Evolutionary conservation across 2,329 filamentous ascomycete species (phyloP).

Genomic region (Hypoxylon sp.): DNA sequence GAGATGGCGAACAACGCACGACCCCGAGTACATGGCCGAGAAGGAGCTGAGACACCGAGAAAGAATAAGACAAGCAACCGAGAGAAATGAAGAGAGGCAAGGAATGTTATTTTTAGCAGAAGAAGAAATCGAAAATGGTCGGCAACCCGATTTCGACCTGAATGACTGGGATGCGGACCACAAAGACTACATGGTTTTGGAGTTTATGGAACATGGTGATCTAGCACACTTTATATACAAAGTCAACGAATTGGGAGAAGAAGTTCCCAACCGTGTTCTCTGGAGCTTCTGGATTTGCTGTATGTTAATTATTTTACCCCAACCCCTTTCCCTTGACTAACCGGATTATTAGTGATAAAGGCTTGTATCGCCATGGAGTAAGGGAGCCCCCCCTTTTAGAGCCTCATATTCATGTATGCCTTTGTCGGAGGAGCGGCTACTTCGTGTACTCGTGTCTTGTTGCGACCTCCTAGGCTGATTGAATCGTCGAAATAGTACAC

Average conservation of each 20-base stretch:
- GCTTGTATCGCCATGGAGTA: constrained; percentile 47
- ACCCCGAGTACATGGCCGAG: background rate
- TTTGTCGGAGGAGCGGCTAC: background rate
- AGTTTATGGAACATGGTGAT: constrained; percentile 41
- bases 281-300: constrained; percentile 48
- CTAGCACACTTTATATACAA: constrained; percentile 30
- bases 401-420: background rate
- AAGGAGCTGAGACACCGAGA: constrained; percentile 2
- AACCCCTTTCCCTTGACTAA: constrained; percentile 4
- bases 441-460: background rate
- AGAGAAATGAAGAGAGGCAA: too few relatives aligned
- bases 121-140: too few relatives aligned
- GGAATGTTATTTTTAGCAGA: too few relatives aligned
- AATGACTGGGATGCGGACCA: constrained; percentile 1
- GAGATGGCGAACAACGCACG: constrained; percentile 7
- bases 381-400: background rate
- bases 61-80: background rate
- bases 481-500: background rate
- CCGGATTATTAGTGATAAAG: constrained; percentile 41
- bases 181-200: constrained; percentile 39
- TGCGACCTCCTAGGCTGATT: background rate
- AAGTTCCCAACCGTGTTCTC: constrained; percentile 36
- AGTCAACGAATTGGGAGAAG: background rate
- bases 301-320: constrained; percentile 29
- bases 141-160: background rate